phyloP scores from a whole-genome alignment of 2,329 filamentous ascomycete species.

The Davidsoniella australis region DNA sequence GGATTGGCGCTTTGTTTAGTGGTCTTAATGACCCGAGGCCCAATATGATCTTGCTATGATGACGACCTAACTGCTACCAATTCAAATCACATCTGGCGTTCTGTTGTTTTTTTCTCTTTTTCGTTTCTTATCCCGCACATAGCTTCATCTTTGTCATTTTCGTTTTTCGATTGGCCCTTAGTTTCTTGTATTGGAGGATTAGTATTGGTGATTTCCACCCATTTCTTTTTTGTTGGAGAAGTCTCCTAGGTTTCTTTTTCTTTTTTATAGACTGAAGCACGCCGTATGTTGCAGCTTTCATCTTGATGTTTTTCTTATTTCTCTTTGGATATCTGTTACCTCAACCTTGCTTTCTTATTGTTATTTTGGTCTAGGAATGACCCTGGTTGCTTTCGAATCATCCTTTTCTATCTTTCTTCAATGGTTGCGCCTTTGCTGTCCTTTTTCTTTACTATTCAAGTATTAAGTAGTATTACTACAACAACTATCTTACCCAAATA shows the following conservation, averaged over 20 bases:
- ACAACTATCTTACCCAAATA: too few relatives aligned
- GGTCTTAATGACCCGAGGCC: background rate
- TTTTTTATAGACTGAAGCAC: too few relatives aligned
- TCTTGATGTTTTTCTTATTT: background rate
- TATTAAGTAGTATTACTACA: too few relatives aligned
- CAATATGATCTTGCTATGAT: conserved; percentile 8
- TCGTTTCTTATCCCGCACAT: conserved; percentile 5
- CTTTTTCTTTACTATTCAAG: too few relatives aligned
- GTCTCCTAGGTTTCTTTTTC: too few relatives aligned
- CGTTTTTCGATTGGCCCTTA: background rate
- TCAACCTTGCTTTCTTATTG: background rate
- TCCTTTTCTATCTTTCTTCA: background rate
- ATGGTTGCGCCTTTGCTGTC: background rate
- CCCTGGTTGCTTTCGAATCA: background rate
- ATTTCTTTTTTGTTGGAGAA: too few relatives aligned
- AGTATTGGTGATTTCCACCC: too few relatives aligned
- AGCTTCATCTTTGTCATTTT: background rate
- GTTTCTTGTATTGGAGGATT: too few relatives aligned
- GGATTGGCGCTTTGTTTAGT: conserved; percentile 1
- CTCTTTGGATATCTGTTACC: background rate
- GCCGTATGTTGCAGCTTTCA: background rate
- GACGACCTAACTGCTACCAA: conserved; percentile 2
- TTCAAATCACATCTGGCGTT: background rate
- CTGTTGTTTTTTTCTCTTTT: background rate
- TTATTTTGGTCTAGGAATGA: background rate